phyloP scores from a whole-genome alignment of 2,329 filamentous ascomycete genomes.

The Penicillium polonicum region DNA sequence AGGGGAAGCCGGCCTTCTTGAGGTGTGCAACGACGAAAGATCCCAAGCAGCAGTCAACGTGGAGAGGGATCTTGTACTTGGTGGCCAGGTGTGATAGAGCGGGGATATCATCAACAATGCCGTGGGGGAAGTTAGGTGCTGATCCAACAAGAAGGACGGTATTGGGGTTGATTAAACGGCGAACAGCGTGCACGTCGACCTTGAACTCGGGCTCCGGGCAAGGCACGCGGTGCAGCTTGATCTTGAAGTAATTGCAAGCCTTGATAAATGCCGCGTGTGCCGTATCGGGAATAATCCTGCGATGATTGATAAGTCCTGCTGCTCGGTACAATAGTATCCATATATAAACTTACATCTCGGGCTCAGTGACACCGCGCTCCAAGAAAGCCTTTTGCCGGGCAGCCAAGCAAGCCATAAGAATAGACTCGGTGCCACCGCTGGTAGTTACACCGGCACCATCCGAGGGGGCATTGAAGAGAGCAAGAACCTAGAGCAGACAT shows the following conservation, averaged over 20 bases:
- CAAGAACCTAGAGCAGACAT: conserved; percentile 54
- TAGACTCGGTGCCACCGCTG: conserved; percentile 91
- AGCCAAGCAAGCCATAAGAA: conserved; percentile 89
- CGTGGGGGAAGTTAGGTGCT: conserved; percentile 96
- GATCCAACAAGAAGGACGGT: conserved; percentile 91
- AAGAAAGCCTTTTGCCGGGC: conserved; percentile 84
- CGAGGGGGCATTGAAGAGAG: conserved; percentile 85
- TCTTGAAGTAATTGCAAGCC: conserved; percentile 91
- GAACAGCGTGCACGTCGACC: conserved; percentile 74
- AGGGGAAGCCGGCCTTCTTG: conserved; percentile 79
- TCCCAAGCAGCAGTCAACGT: conserved; percentile 96
- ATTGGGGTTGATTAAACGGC: conserved; percentile 87
- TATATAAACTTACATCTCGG: conserved; percentile 72
- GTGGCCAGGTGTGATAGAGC: conserved; percentile 78
- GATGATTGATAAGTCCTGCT: conserved; percentile 18
- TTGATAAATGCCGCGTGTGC: conserved; percentile 97
- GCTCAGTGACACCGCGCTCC: conserved; percentile 85
- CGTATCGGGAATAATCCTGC: conserved; percentile 86
- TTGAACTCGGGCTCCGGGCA: conserved; percentile 85
- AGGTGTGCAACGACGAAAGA: conserved; percentile 94
- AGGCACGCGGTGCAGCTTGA: conserved; percentile 84
- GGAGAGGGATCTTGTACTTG: conserved; percentile 77
- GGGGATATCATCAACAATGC: conserved; percentile 93
- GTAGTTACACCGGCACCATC: conserved; percentile 85
- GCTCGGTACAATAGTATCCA: not conserved